A percentile compares a stretch with the other conserved stretches of the same genome.
Conservation (phyloP, 2,329 filamentous ascomycete species). For the Alternaria ventricosa region DNA sequence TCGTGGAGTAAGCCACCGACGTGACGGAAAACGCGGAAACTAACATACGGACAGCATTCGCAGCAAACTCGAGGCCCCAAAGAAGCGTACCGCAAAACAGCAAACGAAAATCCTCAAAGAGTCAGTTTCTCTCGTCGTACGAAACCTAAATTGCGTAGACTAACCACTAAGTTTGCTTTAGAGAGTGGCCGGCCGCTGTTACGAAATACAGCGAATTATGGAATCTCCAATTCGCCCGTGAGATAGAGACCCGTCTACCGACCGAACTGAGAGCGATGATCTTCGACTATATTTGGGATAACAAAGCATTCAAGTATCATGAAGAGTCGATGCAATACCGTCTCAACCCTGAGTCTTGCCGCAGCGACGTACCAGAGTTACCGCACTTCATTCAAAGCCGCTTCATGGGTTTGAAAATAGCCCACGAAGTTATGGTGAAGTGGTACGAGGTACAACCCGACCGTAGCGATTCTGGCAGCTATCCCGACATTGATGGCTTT, state of each 20-base stretch:
- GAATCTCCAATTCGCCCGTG: neutral
- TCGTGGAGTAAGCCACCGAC: neutral
- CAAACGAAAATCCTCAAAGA: neutral
- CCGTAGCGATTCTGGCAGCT: neutral
- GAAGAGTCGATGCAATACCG: neutral
- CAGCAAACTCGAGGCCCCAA: neutral
- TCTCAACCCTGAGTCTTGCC: neutral
- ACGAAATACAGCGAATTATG: neutral
- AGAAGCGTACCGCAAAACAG: neutral
- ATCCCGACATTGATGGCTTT: neutral
- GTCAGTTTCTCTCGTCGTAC: neutral
- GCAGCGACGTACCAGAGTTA: neutral
- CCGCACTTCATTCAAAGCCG: neutral
- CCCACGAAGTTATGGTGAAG: neutral
- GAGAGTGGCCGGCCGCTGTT: neutral
- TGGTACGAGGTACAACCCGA: neutral
- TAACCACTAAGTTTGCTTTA: neutral
- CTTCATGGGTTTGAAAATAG: neutral
- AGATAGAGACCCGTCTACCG: neutral
- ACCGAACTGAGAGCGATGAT: neutral
- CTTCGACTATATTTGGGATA: neutral
- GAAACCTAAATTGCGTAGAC: neutral
- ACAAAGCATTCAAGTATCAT: neutral
- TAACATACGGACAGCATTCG: neutral
- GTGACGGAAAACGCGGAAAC: neutral